phyloP scores from a whole-genome alignment of 1,284 basidiomycete species.

The Porodaedalea pini region DNA sequence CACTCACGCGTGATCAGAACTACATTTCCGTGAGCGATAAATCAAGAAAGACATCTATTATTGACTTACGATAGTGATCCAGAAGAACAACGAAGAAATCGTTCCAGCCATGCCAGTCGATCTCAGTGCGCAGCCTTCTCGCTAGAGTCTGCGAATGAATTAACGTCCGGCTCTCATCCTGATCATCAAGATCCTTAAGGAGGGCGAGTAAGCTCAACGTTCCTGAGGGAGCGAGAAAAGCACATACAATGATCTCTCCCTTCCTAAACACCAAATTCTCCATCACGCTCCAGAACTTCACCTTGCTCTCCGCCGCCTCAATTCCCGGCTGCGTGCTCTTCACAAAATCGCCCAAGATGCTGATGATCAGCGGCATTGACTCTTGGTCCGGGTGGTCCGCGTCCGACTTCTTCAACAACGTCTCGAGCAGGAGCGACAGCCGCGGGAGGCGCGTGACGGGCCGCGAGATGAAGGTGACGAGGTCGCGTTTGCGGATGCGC shows the following conservation, averaged over 20 bases:
- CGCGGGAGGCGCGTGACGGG: conserved; percentile 81
- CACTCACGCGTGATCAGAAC: conserved; percentile 65
- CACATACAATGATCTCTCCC: conserved; percentile 70
- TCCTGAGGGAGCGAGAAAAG: background rate
- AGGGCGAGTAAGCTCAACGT: background rate
- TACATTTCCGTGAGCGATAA: conserved; percentile 25
- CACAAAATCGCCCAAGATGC: conserved; percentile 60
- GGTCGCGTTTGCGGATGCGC: conserved; percentile 69
- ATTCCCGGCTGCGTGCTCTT: conserved; percentile 83
- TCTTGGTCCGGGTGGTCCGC: conserved; percentile 65
- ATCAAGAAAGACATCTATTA: background rate
- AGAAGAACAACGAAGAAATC: conserved; percentile 67
- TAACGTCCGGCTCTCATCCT: conserved; percentile 67
- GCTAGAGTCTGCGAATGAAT: conserved; percentile 58
- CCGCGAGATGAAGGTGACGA: conserved; percentile 76
- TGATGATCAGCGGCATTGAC: conserved; percentile 60
- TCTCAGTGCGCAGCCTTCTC: conserved; percentile 52
- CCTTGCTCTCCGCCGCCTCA: conserved; percentile 76
- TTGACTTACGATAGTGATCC: conserved; percentile 65
- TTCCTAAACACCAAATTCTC: conserved; percentile 69
- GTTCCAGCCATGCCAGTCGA: conserved; percentile 59
- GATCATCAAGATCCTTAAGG: conserved; percentile 71
- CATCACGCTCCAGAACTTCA: conserved; percentile 75
- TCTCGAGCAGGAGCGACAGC: conserved; percentile 68
- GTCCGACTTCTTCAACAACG: conserved; percentile 61